phyloP scores from a whole-genome alignment of 2,329 filamentous ascomycete genomes.

The Fusarium sublunatum region DNA sequence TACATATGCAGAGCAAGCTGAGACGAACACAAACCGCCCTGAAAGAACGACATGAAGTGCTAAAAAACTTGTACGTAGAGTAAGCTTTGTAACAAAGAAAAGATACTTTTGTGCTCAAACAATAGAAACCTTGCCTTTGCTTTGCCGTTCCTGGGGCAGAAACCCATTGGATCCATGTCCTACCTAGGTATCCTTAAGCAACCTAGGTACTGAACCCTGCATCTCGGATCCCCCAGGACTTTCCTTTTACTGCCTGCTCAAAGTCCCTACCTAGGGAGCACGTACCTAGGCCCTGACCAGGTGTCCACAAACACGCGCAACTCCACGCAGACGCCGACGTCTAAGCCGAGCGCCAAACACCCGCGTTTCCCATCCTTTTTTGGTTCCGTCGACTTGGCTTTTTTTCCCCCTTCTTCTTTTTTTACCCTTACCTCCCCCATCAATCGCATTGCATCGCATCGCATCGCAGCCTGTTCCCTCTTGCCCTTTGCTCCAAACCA shows the following conservation, averaged over 20 bases:
- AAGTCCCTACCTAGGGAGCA: neutral
- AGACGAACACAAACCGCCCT: neutral
- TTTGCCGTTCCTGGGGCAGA: slow-evolving; percentile 23
- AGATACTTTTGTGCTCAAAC: slow-evolving; percentile 22
- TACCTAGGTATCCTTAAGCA: slow-evolving; percentile 33
- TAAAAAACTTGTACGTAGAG: neutral
- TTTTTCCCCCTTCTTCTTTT: slow-evolving; percentile 14
- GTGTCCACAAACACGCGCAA: slow-evolving; percentile 40
- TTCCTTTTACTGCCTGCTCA: slow-evolving; percentile 27
- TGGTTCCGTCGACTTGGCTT: slow-evolving; percentile 19
- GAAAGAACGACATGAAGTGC: neutral
- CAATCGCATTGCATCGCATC: slow-evolving; percentile 21
- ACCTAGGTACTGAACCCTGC: slow-evolving; percentile 40
- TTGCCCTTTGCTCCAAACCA: slow-evolving; percentile 36
- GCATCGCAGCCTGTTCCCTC: slow-evolving; percentile 14
- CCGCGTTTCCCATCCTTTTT: slow-evolving; percentile 37
- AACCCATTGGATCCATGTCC: slow-evolving; percentile 18
- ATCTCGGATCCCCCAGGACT: slow-evolving; percentile 27
- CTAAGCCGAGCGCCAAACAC: slow-evolving; percentile 39
- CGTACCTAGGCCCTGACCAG: slow-evolving; percentile 21
- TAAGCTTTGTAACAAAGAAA: slow-evolving; percentile 13
- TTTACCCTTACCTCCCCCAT: slow-evolving; percentile 14
- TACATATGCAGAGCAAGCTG: neutral
- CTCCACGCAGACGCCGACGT: slow-evolving; percentile 35
- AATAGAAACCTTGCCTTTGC: slow-evolving; percentile 18